Percentiles rank a stretch among this genome's conserved stretches.
Evolutionary conservation across 2,329 filamentous ascomycete genomes (phyloP).

Genomic region (Xylaria sp.): DNA sequence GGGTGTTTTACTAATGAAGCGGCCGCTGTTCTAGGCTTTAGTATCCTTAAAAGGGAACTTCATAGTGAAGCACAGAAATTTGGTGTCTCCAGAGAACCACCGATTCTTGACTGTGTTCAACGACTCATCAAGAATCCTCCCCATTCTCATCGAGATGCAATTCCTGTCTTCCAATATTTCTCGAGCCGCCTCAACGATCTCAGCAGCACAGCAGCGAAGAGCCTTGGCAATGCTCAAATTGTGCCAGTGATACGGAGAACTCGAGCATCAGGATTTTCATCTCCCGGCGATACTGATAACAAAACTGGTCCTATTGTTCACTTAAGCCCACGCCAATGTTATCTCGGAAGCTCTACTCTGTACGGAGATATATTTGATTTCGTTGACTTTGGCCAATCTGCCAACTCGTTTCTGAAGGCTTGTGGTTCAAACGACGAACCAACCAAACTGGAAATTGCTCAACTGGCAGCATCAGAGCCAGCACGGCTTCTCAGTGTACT

Average conservation of each 20-base stretch:
- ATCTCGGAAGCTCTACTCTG: constrained; percentile 74
- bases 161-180: constrained; percentile 83
- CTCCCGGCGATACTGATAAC: constrained; percentile 52
- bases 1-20: constrained; percentile 85
- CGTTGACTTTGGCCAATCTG: constrained; percentile 89
- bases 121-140: constrained; percentile 79
- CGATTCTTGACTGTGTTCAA: constrained; percentile 79
- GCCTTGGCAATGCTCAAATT: constrained; percentile 72
- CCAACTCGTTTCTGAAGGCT: constrained; percentile 87
- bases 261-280: constrained; percentile 41
- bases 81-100: constrained; percentile 84
- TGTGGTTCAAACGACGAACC: constrained; percentile 93
- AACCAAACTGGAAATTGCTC: constrained; percentile 84
- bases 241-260: constrained; percentile 69
- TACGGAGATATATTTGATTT: constrained; percentile 97
- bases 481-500: constrained; percentile 82
- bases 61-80: constrained; percentile 83
- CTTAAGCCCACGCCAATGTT: constrained; percentile 78
- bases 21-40: constrained; percentile 81
- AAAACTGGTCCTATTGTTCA: constrained; percentile 57
- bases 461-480: constrained; percentile 84
- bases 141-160: constrained; percentile 70
- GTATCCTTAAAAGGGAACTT: constrained; percentile 79
- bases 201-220: constrained; percentile 66
- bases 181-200: constrained; percentile 80